phyloP scores from a whole-genome alignment of 2,329 filamentous ascomycete species.

The Pochonia chlamydosporia region DNA sequence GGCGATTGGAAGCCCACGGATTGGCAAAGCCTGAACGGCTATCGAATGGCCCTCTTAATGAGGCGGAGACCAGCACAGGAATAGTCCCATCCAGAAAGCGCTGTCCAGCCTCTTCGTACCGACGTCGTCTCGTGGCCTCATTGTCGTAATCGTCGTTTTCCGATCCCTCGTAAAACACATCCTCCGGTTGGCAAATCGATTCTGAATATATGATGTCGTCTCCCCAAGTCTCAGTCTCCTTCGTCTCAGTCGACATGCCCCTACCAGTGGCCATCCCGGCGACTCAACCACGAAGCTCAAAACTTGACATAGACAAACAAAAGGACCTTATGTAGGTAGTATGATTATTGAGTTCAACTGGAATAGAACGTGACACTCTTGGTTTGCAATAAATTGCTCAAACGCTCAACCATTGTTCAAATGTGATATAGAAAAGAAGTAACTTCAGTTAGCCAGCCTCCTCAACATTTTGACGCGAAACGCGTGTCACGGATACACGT shows the following conservation, averaged over 20 bases:
- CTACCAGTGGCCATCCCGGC: neutral
- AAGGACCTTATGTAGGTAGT: neutral
- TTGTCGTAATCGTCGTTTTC: conserved; percentile 49
- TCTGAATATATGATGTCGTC: conserved; percentile 41
- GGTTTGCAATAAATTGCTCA: neutral
- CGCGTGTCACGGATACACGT: conserved; percentile 30
- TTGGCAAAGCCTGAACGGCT: conserved; percentile 23
- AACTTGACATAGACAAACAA: neutral
- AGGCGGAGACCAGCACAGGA: conserved; percentile 54
- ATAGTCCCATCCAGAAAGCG: conserved; percentile 51
- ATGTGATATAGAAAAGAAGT: neutral
- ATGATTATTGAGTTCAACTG: neutral
- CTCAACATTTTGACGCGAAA: conserved; percentile 11
- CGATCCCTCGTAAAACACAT: conserved; percentile 49
- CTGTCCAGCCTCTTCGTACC: conserved; percentile 54
- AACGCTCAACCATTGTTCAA: neutral
- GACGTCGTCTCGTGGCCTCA: conserved; percentile 39
- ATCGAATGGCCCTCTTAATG: conserved; percentile 57
- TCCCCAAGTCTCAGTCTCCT: conserved; percentile 14
- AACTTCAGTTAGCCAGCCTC: neutral
- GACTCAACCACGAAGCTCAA: neutral
- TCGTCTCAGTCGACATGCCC: neutral
- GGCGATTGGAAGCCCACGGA: conserved; percentile 21
- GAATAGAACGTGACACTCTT: neutral
- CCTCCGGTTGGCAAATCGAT: conserved; percentile 32